These are phyloP conservation scores for Chaetomium fimeti DNA, from an alignment of 495 filamentous ascomycete genomes.

Conservation along the genomic window DNA sequence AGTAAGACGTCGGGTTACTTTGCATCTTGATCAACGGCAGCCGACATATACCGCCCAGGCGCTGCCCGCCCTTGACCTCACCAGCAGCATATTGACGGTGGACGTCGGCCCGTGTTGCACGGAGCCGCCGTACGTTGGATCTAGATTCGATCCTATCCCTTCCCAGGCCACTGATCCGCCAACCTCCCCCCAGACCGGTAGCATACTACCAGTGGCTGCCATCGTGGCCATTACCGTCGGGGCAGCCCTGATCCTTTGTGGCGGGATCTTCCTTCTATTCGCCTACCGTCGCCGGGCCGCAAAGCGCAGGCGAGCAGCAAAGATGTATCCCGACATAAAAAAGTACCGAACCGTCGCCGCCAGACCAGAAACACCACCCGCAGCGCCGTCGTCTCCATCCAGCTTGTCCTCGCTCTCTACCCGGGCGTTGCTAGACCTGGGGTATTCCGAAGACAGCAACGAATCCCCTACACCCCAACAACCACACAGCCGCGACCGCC, in stretches of 20 bases:
- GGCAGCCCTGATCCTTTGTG: conserved; percentile 1
- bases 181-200: background rate
- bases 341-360: conserved; percentile 11
- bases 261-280: background rate
- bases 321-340: conserved; percentile 2
- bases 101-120: conserved; percentile 1
- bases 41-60: background rate
- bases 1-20: conserved; percentile 6
- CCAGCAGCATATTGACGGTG: conserved; percentile 5
- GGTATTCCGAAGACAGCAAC: background rate
- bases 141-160: background rate
- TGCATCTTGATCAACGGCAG: conserved; percentile 9
- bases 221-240: conserved; percentile 13
- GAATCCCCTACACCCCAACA: background rate
- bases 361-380: conserved; percentile 9
- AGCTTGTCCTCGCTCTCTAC: conserved; percentile 13
- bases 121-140: background rate
- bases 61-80: conserved; percentile 9
- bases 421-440: conserved; percentile 9
- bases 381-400: conserved; percentile 1
- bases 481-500: conserved; percentile 14
- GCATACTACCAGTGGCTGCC: conserved; percentile 1
- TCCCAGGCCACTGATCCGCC: background rate
- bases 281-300: conserved; percentile 9
- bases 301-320: conserved; percentile 7